Evolutionary conservation across 192 early-diverging fungal genomes (phyloP), one percentile per base, ranked within the genome.

Genomic region (Gaertneriomyces sp.): DNA sequence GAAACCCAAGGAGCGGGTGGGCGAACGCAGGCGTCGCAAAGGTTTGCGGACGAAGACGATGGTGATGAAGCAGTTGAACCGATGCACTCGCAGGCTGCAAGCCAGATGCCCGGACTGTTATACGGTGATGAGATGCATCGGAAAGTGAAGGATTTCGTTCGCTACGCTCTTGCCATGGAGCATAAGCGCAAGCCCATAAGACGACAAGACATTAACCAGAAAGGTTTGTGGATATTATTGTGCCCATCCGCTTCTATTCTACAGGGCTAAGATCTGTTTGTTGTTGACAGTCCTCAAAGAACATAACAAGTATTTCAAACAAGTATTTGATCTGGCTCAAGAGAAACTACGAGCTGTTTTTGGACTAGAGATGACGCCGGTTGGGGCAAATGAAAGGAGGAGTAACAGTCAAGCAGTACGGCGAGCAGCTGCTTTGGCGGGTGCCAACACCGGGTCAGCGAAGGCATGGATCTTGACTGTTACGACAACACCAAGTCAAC

Each of bases 281-380:
- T 53, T n/a, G 38, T 25, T 59, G 39, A 17, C 53, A 88, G 87
- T 87, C 2, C 55, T 89, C 44, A 66, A 70, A 33, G 74, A 79
- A 25, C 74, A 79, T 25, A 51, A 74, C 7, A 71, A 70, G 25
- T 42, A 72, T 14, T 86, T 74, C 47, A 62, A 72, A n/a, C n/a
- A n/a, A 1, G 73, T 86, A 3, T 78, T 87, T 45, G 56, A 70
- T 7, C 64, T 67, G 17, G 84, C 87, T 8, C 81, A 82, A 45
- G 56, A 73, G 16, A 60, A 69, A 19, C 58, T 90, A 8, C 69
- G 73, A 25, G 63, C 71, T 16, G 66, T 81, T 10, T 87, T 88
- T 79, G 88, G 88, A 7, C 81, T 90, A 78, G 82, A 84, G 40
- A 19, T 90, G 68, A 76, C 63, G 54, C 64, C 88, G 17, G 78